Evolutionary conservation across 768 basidiomycete genomes (phyloP).

Genomic region (Fomitopsis serialis): DNA sequence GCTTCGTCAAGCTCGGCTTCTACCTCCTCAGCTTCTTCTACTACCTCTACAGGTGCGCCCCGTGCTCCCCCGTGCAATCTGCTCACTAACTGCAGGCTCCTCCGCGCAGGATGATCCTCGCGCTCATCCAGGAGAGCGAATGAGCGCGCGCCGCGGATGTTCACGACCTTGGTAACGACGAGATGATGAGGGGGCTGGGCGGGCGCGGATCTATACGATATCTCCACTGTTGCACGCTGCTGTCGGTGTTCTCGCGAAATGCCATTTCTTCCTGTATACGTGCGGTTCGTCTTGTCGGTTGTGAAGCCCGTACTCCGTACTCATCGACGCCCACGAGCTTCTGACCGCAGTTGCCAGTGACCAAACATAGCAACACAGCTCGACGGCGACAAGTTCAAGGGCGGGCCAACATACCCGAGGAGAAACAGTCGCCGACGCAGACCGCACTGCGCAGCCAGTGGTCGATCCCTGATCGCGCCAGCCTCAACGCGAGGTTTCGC

Average conservation of each 20-base stretch:
- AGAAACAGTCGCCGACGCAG: too few relatives aligned
- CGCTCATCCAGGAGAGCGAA: conserved; percentile 42
- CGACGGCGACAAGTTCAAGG: too few relatives aligned
- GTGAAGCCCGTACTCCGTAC: too few relatives aligned
- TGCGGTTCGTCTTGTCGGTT: too few relatives aligned
- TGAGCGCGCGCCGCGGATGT: conserved; percentile 12
- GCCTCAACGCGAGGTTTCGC: too few relatives aligned
- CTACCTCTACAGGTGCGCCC: conserved; percentile 78
- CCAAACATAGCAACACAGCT: too few relatives aligned
- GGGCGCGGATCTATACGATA: conserved; percentile 1
- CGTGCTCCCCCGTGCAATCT: neutral
- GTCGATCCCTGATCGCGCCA: too few relatives aligned
- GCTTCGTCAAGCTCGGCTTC: conserved; percentile 91
- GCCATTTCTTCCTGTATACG: too few relatives aligned
- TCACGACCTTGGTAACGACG: neutral
- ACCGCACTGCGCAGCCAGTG: too few relatives aligned
- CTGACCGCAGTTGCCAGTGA: too few relatives aligned
- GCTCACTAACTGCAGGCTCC: neutral
- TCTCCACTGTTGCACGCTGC: neutral
- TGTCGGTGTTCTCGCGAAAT: neutral
- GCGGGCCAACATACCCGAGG: too few relatives aligned
- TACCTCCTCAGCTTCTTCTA: conserved; percentile 91
- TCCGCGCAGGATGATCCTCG: conserved; percentile 43
- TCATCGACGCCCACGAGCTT: too few relatives aligned
- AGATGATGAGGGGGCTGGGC: neutral